Conservation (phyloP, 2,329 filamentous ascomycete genomes). For the Ampelomyces quisqualis region DNA sequence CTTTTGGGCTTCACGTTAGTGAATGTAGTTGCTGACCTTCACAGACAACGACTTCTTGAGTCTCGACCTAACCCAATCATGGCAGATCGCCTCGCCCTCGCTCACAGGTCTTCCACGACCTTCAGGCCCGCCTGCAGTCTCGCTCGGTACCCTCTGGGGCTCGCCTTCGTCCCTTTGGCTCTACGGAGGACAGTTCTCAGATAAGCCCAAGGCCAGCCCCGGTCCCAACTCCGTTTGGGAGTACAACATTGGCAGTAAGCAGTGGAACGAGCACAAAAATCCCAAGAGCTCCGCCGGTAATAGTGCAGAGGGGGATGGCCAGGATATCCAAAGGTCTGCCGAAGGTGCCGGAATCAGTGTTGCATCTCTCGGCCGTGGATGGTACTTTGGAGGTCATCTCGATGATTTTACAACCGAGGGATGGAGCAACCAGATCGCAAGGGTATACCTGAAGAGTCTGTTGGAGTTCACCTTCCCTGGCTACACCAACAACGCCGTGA, state of each 20-base stretch:
- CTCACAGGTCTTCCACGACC: conserved; percentile 64
- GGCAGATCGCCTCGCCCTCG: conserved; percentile 65
- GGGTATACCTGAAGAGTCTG: conserved; percentile 72
- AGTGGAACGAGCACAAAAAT: conserved; percentile 64
- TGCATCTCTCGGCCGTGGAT: conserved; percentile 68
- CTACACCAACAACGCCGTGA: conserved; percentile 63
- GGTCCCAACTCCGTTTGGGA: conserved; percentile 66
- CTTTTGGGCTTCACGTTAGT: conserved; percentile 3
- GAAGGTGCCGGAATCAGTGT: conserved; percentile 74
- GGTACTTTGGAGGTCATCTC: conserved; percentile 77
- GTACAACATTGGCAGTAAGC: conserved; percentile 61
- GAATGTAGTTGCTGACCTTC: background rate
- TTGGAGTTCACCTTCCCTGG: conserved; percentile 76
- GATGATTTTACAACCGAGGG: conserved; percentile 64
- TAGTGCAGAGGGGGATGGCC: conserved; percentile 58
- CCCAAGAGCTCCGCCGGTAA: conserved; percentile 65
- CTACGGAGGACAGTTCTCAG: conserved; percentile 73
- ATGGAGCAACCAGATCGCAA: conserved; percentile 65
- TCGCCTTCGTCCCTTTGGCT: conserved; percentile 69
- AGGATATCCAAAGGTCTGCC: conserved; percentile 66
- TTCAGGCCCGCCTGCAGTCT: conserved; percentile 68
- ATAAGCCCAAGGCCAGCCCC: conserved; percentile 59
- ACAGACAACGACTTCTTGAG: conserved; percentile 65
- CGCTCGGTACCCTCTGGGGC: conserved; percentile 75
- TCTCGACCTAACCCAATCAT: conserved; percentile 71